A percentile compares a stretch with the other conserved stretches of the same genome.
phyloP scores from a whole-genome alignment of 257 asterid species.

The Apocynum venetum region DNA sequence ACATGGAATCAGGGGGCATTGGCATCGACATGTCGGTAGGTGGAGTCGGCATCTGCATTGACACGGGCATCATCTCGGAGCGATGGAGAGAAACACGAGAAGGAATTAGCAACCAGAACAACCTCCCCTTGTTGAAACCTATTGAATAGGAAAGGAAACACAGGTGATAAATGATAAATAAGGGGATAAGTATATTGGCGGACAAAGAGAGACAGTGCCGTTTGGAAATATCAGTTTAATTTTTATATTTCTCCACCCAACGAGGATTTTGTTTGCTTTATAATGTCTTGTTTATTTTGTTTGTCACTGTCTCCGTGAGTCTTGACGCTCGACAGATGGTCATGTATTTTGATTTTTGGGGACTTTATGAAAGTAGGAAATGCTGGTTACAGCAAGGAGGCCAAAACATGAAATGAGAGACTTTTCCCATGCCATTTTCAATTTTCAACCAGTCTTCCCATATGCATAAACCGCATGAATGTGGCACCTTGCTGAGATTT shows the following conservation, averaged over 20 bases:
- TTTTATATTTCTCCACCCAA: neutral
- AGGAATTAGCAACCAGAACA: neutral
- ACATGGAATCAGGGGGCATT: conserved; percentile 14
- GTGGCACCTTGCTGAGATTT: neutral
- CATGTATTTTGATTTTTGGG: neutral
- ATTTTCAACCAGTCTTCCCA: neutral
- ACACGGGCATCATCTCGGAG: neutral
- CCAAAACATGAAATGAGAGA: neutral
- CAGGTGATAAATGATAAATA: neutral
- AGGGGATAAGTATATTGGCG: neutral
- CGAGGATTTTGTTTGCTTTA: neutral
- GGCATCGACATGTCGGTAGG: conserved; percentile 22
- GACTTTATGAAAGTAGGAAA: neutral
- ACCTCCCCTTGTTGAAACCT: neutral
- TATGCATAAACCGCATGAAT: neutral
- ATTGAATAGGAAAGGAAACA: neutral
- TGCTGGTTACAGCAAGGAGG: neutral
- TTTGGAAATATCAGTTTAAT: neutral
- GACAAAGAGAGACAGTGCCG: neutral
- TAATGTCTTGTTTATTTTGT: neutral
- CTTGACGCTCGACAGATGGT: neutral
- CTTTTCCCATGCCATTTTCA: neutral
- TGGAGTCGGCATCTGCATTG: neutral
- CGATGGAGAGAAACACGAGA: neutral
- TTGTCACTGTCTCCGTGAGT: neutral